phyloP scores from a whole-genome alignment of 2,329 filamentous ascomycete species.

The Beauveria sp. region DNA sequence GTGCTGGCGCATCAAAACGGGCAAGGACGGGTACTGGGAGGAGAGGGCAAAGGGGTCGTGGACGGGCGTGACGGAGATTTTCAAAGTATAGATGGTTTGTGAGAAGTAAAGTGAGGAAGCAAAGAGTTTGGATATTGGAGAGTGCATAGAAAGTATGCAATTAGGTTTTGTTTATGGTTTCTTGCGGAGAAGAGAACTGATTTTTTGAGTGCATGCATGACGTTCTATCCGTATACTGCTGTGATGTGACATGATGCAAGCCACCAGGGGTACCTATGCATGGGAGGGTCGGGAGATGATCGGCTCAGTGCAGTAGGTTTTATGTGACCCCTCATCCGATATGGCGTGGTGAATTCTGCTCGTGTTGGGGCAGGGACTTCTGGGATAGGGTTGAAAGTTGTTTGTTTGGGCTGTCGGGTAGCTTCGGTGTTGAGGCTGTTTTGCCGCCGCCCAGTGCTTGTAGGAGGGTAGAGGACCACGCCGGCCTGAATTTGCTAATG shows the following conservation, averaged over 20 bases:
- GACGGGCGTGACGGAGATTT: constrained; percentile 48
- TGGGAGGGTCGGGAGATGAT: no score
- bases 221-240: not conserved
- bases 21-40: constrained; percentile 92
- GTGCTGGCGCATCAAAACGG: constrained; percentile 67
- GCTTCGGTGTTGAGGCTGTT: no score
- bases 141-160: not conserved
- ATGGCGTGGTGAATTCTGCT: no score
- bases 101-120: not conserved
- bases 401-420: no score
- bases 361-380: no score
- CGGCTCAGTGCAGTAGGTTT: no score
- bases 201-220: not conserved
- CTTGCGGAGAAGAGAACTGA: not conserved
- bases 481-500: no score
- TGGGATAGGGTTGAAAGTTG: no score
- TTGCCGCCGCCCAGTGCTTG: no score
- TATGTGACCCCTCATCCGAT: no score
- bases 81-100: constrained; percentile 21
- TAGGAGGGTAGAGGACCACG: no score
- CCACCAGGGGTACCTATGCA: not conserved
- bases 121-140: not conserved
- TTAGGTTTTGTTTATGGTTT: not conserved
- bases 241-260: not conserved
- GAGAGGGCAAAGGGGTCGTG: constrained; percentile 63